These are phyloP conservation scores for Heterobasidion irregulare DNA, from an alignment of 1,284 basidiomycete genomes.

Conservation along the genomic window DNA sequence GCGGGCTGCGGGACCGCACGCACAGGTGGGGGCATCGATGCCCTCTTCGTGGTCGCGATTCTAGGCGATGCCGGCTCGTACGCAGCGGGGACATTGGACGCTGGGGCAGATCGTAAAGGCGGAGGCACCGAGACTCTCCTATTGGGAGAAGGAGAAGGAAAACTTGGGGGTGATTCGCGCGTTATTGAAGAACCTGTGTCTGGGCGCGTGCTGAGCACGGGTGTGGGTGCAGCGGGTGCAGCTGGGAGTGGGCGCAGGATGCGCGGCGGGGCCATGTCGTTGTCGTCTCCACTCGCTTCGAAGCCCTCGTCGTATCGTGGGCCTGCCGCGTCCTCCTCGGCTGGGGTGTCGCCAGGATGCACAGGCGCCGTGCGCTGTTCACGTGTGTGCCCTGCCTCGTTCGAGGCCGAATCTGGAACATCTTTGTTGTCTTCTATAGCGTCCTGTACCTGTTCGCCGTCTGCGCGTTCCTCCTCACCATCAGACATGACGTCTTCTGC, in stretches of 20 bases:
- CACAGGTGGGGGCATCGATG: conserved; percentile 1
- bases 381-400: neutral
- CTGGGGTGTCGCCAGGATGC: neutral
- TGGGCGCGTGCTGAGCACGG: conserved; percentile 17
- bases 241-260: conserved; percentile 20
- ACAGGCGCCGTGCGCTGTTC: neutral
- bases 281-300: conserved; percentile 2
- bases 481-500: neutral
- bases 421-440: neutral
- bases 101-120: conserved; percentile 6
- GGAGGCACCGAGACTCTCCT: conserved; percentile 11
- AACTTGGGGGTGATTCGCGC: neutral
- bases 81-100: neutral
- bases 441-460: neutral
- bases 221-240: conserved; percentile 16
- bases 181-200: neutral
- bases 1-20: too few relatives aligned
- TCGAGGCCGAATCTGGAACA: neutral
- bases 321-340: neutral
- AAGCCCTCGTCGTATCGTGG: neutral
- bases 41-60: neutral
- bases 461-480: neutral
- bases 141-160: neutral
- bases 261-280: conserved; percentile 23
- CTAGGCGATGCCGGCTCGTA: neutral